Evolutionary conservation across 768 basidiomycete genomes (phyloP).

Genomic region (Pleurotus ostreatus): DNA sequence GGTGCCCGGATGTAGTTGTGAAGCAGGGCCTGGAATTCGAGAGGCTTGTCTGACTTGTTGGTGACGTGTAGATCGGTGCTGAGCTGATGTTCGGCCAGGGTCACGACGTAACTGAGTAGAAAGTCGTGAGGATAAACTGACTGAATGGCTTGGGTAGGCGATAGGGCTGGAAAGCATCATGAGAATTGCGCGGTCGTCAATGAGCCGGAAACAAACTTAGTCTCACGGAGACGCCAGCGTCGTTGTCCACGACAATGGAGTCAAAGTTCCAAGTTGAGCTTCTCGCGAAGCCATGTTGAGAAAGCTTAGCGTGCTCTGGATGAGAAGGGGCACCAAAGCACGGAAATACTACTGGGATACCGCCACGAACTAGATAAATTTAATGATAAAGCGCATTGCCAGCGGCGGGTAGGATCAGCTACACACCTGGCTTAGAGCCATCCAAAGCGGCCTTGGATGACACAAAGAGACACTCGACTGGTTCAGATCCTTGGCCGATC

Average conservation of each 20-base stretch:
- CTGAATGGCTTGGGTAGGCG: constrained; percentile 54
- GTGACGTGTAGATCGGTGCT: constrained; percentile 77
- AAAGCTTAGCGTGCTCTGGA: constrained; percentile 62
- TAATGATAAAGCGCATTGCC: constrained; percentile 16
- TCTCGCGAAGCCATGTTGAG: constrained; percentile 92
- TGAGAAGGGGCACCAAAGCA: constrained; percentile 86
- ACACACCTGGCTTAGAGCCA: constrained; percentile 60
- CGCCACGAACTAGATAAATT: constrained; percentile 33
- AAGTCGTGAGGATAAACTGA: constrained; percentile 62
- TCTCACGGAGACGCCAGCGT: constrained; percentile 68
- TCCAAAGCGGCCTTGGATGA: constrained; percentile 78
- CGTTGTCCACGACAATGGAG: constrained; percentile 60
- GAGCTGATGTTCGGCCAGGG: constrained; percentile 68
- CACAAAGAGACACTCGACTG: constrained; percentile 74
- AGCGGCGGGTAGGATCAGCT: background rate
- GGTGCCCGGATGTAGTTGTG: constrained; percentile 85
- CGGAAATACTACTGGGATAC: constrained; percentile 68
- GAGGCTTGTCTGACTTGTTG: constrained; percentile 54
- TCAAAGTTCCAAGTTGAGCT: constrained; percentile 71
- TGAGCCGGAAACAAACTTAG: constrained; percentile 51
- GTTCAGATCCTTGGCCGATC: constrained; percentile 26
- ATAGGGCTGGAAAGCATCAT: constrained; percentile 44
- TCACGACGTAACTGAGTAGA: constrained; percentile 76
- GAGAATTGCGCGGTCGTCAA: background rate
- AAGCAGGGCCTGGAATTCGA: constrained; percentile 90